These are phyloP conservation scores for Sporothrix globosa DNA, from an alignment of 2,329 filamentous ascomycete genomes.

Conservation along the genomic window DNA sequence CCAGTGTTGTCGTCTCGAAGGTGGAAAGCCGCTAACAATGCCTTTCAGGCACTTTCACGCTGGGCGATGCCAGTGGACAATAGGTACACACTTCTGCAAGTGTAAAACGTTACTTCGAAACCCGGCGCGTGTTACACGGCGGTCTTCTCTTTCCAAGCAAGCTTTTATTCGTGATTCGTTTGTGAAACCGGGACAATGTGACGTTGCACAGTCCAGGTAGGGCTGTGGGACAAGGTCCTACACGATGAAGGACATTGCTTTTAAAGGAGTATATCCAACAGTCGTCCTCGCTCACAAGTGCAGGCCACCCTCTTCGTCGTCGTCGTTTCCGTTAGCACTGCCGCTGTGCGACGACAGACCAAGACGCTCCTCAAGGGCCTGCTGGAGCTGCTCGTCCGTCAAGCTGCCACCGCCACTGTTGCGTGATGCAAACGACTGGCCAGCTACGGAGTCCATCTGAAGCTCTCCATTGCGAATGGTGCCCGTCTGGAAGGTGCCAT, in stretches of 20 bases:
- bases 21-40: no score
- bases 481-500: constrained; percentile 67
- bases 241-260: not conserved
- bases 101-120: constrained; percentile 12
- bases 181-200: not conserved
- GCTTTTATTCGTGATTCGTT: not conserved
- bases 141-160: not conserved
- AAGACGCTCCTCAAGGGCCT: constrained; percentile 60
- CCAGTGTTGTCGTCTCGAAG: not conserved
- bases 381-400: constrained; percentile 62
- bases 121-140: not conserved
- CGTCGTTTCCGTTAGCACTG: constrained; percentile 40
- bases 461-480: constrained; percentile 57
- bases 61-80: not conserved
- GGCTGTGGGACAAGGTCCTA: not conserved
- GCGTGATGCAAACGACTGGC: constrained; percentile 22
- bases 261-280: not conserved
- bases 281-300: constrained; percentile 55
- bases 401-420: constrained; percentile 51
- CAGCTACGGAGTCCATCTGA: constrained; percentile 46
- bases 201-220: not conserved
- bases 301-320: constrained; percentile 63
- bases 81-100: not conserved
- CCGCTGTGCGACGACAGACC: constrained; percentile 39
- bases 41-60: no score